Evolutionary conservation across 2,329 filamentous ascomycete species (phyloP).

Genomic region (Raffaelea arxii): DNA sequence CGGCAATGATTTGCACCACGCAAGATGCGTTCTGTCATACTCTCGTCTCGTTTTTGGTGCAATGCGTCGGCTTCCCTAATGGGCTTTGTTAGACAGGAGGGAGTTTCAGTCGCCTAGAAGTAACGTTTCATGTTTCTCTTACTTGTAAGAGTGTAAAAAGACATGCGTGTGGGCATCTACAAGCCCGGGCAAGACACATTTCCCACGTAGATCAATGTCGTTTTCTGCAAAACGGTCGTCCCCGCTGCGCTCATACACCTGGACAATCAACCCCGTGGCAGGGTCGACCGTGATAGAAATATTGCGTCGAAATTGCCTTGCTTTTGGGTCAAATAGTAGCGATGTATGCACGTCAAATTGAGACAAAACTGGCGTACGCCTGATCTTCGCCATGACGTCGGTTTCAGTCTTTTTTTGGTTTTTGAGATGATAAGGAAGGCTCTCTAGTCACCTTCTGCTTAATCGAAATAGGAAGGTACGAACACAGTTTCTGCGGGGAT

Average conservation of each 20-base stretch:
- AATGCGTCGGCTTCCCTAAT: slow-evolving; percentile 28
- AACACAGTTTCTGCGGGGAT: no score
- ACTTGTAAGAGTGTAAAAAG: slow-evolving; percentile 41
- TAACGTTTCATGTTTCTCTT: slow-evolving; percentile 12
- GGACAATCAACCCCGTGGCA: slow-evolving; percentile 28
- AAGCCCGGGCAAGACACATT: slow-evolving; percentile 39
- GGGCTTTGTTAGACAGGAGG: slow-evolving; percentile 6
- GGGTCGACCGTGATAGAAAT: slow-evolving; percentile 31
- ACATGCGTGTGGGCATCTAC: slow-evolving; percentile 48
- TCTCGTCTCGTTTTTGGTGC: slow-evolving; percentile 48
- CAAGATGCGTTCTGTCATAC: slow-evolving; percentile 44
- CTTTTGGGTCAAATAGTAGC: slow-evolving; percentile 34
- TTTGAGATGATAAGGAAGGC: no score
- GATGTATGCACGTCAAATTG: slow-evolving; percentile 39
- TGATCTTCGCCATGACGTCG: no score
- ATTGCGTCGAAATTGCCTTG: slow-evolving; percentile 29
- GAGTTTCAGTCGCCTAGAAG: slow-evolving; percentile 2
- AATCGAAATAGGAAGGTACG: no score
- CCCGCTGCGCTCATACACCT: slow-evolving; percentile 16
- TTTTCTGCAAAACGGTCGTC: slow-evolving; percentile 16
- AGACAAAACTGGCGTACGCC: no score
- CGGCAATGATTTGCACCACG: slow-evolving; percentile 43
- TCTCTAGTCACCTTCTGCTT: no score
- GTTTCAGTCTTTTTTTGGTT: no score
- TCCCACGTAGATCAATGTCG: slow-evolving; percentile 44